Evolutionary conservation across 2,329 filamentous ascomycete species (phyloP).

Genomic region (Pseudogymnoascus sp.): DNA sequence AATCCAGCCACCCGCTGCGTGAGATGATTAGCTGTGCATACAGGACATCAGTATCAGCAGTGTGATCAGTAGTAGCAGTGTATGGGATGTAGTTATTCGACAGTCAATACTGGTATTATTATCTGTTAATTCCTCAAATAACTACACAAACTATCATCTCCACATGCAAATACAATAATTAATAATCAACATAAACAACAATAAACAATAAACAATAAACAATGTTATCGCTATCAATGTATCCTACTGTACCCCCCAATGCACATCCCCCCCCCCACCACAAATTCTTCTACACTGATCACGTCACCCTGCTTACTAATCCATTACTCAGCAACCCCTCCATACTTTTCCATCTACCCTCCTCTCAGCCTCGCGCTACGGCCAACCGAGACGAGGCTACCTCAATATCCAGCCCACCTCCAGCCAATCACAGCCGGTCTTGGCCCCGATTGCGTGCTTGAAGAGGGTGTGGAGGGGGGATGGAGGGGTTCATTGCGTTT

Average conservation of each 20-base stretch:
- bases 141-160: neutral
- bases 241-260: neutral
- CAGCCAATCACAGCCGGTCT: neutral
- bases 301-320: neutral
- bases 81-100: neutral
- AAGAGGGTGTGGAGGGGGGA: neutral
- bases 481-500: slow-evolving; percentile 5
- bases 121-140: neutral
- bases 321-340: neutral
- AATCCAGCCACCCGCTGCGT: neutral
- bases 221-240: neutral
- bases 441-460: slow-evolving; percentile 8
- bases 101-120: neutral
- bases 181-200: neutral
- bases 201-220: neutral
- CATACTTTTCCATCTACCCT: neutral
- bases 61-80: too few species aligned
- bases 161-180: neutral
- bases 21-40: neutral
- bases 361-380: neutral
- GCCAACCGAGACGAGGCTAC: slow-evolving; percentile 3
- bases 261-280: neutral
- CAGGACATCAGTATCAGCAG: too few species aligned
- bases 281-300: neutral
- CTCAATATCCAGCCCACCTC: neutral